These are phyloP conservation scores for Graphilbum fragrans DNA, from an alignment of 2,329 filamentous ascomycete genomes.

Conservation along the genomic window DNA sequence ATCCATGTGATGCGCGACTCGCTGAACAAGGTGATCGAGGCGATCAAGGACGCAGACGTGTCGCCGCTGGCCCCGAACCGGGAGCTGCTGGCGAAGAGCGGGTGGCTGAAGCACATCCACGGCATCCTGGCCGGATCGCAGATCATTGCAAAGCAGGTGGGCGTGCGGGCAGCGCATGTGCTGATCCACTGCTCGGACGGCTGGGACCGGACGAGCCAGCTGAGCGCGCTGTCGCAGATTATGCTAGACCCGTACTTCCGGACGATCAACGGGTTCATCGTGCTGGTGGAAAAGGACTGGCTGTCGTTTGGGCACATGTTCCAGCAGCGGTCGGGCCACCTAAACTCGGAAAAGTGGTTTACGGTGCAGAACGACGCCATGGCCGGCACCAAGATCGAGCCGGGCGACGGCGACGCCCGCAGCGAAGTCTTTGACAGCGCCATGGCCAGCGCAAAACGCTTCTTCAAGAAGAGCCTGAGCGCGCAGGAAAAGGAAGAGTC, in stretches of 20 bases:
- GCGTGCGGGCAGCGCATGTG: slow-evolving; percentile 86
- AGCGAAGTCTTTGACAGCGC: slow-evolving; percentile 77
- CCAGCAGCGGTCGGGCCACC: slow-evolving; percentile 73
- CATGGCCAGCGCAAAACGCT: slow-evolving; percentile 71
- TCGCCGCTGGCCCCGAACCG: slow-evolving; percentile 70
- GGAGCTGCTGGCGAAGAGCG: slow-evolving; percentile 70
- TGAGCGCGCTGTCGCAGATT: slow-evolving; percentile 82
- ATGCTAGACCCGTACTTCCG: slow-evolving; percentile 94
- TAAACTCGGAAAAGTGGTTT: slow-evolving; percentile 93
- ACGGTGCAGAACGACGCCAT: slow-evolving; percentile 68
- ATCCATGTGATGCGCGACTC: slow-evolving; percentile 97
- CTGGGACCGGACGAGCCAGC: slow-evolving; percentile 93
- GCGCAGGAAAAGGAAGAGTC: slow-evolving; percentile 44
- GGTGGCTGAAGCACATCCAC: slow-evolving; percentile 83
- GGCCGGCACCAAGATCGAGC: slow-evolving; percentile 50
- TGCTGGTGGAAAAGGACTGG: slow-evolving; percentile 95
- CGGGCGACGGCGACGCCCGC: slow-evolving; percentile 47
- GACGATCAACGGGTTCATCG: slow-evolving; percentile 87
- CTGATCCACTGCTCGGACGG: slow-evolving; percentile 97
- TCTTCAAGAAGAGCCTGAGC: slow-evolving; percentile 74
- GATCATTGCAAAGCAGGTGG: slow-evolving; percentile 76
- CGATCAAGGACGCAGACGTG: slow-evolving; percentile 85
- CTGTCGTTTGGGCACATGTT: slow-evolving; percentile 98
- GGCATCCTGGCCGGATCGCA: slow-evolving; percentile 74
- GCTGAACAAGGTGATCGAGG: slow-evolving; percentile 74